phyloP scores from a whole-genome alignment of 2,329 filamentous ascomycete species.

The Scedosporium apiospermum region DNA sequence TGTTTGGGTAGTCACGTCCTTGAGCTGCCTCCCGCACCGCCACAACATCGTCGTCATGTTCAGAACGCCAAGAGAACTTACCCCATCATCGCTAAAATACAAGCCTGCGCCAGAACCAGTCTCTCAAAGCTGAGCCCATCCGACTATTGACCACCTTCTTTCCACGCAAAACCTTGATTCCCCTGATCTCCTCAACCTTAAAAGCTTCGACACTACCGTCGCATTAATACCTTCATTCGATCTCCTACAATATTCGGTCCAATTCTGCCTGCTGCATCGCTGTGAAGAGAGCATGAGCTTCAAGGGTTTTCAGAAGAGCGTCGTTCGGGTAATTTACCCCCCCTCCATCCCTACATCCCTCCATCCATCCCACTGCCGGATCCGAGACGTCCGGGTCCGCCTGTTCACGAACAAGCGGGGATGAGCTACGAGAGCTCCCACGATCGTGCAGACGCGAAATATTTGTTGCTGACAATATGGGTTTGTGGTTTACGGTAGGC shows the following conservation, averaged over 20 bases:
- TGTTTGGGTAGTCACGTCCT: too few relatives aligned
- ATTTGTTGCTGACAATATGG: background rate
- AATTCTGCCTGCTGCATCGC: background rate
- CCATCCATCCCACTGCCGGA: background rate
- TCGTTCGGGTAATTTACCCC: conserved; percentile 60
- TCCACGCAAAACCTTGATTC: background rate
- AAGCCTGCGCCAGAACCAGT: background rate
- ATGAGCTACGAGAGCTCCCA: background rate
- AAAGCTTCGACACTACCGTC: background rate
- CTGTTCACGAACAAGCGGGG: background rate
- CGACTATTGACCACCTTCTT: background rate
- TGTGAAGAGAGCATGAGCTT: conserved; percentile 65
- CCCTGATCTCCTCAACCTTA: background rate
- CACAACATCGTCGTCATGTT: conserved; percentile 6
- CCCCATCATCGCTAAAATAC: conserved; percentile 6
- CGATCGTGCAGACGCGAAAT: background rate
- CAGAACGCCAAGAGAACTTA: conserved; percentile 2
- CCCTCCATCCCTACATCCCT: conserved; percentile 8
- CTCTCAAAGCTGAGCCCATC: background rate
- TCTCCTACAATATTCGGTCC: background rate
- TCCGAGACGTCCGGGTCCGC: conserved; percentile 8
- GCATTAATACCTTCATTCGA: background rate
- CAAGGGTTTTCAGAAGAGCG: conserved; percentile 88
- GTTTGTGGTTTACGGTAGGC: conserved; percentile 37
- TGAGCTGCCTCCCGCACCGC: background rate